Percentiles rank a stretch among this genome's conserved stretches.
Evolutionary conservation across 192 early-diverging fungal genomes (phyloP).

Genomic region (Lobosporangium transversale): DNA sequence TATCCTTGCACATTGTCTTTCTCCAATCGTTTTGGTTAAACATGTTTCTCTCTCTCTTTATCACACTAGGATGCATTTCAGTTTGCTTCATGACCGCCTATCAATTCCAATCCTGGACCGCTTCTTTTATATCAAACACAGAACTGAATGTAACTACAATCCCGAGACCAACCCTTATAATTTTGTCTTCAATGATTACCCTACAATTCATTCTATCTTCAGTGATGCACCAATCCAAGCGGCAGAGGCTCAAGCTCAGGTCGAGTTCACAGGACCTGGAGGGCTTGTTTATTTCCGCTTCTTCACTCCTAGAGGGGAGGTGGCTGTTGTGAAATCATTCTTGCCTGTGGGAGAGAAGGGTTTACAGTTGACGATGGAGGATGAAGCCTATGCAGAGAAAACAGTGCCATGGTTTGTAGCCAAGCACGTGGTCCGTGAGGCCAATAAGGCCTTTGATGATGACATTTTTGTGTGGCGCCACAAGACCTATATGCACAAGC

Average conservation of each 20-base stretch:
- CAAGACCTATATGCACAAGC: conserved; percentile 37
- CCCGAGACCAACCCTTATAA: conserved; percentile 43
- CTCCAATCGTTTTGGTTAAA: too few species aligned
- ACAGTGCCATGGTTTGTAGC: conserved; percentile 34
- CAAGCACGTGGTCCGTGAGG: conserved; percentile 35
- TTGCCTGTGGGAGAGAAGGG: conserved; percentile 47
- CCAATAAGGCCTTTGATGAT: conserved; percentile 51
- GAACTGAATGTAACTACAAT: conserved; percentile 45
- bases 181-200: conserved; percentile 52
- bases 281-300: conserved; percentile 51
- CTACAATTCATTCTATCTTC: conserved; percentile 43
- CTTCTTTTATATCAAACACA: conserved; percentile 42
- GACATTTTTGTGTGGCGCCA: conserved; percentile 55
- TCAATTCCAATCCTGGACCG: conserved; percentile 47
- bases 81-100: conserved; percentile 29
- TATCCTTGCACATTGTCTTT: neutral
- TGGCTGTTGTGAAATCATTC: conserved; percentile 40
- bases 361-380: conserved; percentile 46
- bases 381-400: conserved; percentile 47
- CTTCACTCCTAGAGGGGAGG: conserved; percentile 42
- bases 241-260: conserved; percentile 38
- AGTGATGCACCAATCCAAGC: conserved; percentile 33
- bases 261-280: conserved; percentile 47
- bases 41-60: too few species aligned
- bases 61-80: conserved; percentile 43